Evolutionary conservation across 306 rosid genomes (phyloP).

Genomic region (Clitoria ternatea): DNA sequence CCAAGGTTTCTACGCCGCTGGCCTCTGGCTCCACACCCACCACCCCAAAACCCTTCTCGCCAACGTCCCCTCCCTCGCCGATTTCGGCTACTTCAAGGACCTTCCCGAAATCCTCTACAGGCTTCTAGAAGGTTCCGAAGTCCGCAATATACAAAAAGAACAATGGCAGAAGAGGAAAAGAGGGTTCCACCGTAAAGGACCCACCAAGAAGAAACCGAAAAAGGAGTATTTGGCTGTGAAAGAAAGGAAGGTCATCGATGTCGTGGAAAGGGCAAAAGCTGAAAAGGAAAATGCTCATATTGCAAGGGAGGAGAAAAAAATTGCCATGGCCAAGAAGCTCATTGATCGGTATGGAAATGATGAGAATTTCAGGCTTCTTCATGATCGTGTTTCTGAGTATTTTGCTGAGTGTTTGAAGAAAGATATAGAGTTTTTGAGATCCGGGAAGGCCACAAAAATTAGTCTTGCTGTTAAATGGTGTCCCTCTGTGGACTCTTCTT

Average conservation of each 20-base stretch:
- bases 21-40: slow-evolving; percentile 47
- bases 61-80: slow-evolving; percentile 50
- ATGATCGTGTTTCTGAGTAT: slow-evolving; percentile 47
- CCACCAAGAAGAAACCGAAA: background rate
- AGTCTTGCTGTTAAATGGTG: slow-evolving; percentile 84
- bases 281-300: slow-evolving; percentile 41
- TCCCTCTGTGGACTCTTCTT: slow-evolving; percentile 67
- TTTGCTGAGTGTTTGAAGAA: slow-evolving; percentile 50
- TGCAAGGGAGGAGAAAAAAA: slow-evolving; percentile 34
- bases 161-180: slow-evolving; percentile 16
- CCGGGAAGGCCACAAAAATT: slow-evolving; percentile 24
- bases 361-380: slow-evolving; percentile 34
- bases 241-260: background rate
- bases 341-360: slow-evolving; percentile 35
- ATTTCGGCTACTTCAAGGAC: slow-evolving; percentile 70
- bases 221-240: background rate
- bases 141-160: slow-evolving; percentile 24
- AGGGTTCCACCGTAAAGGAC: background rate
- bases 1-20: slow-evolving; percentile 43
- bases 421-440: slow-evolving; percentile 41
- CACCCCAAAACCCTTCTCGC: slow-evolving; percentile 66
- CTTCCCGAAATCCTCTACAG: slow-evolving; percentile 68
- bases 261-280: background rate
- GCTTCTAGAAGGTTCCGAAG: slow-evolving; percentile 44
- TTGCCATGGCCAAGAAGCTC: slow-evolving; percentile 57